phyloP scores from a whole-genome alignment of 495 filamentous ascomycete genomes.

The Physcia stellaris region DNA sequence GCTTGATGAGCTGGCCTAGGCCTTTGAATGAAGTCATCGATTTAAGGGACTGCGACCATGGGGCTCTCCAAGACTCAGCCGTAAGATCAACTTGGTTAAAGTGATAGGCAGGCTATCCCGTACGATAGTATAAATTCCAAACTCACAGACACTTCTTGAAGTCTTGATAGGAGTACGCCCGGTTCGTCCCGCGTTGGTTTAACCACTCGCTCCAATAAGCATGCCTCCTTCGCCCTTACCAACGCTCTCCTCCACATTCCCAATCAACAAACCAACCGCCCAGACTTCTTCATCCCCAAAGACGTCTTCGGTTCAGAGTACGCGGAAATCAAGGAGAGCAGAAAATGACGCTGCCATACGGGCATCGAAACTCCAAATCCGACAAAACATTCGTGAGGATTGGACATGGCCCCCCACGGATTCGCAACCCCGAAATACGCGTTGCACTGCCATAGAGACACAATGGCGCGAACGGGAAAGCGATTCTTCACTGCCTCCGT shows the following conservation, averaged over 20 bases:
- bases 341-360: conserved; percentile 5
- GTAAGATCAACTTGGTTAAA: too few relatives aligned
- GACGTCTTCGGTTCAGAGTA: not conserved
- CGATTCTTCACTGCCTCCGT: conserved; percentile 16
- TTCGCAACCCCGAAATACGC: conserved; percentile 14
- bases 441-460: not conserved
- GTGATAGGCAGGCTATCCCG: too few relatives aligned
- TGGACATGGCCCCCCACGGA: conserved; percentile 7
- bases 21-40: too few relatives aligned
- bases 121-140: too few relatives aligned
- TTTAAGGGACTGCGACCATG: too few relatives aligned
- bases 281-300: not conserved
- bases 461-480: conserved; percentile 27
- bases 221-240: not conserved
- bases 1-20: too few relatives aligned
- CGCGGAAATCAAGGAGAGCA: not conserved
- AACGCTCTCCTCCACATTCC: not conserved
- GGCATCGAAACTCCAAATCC: conserved; percentile 20
- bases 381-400: conserved; percentile 8
- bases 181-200: too few relatives aligned
- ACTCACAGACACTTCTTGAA: too few relatives aligned
- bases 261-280: not conserved
- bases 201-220: too few relatives aligned
- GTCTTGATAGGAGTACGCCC: too few relatives aligned
- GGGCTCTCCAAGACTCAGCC: too few relatives aligned